Evolutionary conservation across 345 rosid species (phyloP).

Genomic region (Hypericum androsaemum): DNA sequence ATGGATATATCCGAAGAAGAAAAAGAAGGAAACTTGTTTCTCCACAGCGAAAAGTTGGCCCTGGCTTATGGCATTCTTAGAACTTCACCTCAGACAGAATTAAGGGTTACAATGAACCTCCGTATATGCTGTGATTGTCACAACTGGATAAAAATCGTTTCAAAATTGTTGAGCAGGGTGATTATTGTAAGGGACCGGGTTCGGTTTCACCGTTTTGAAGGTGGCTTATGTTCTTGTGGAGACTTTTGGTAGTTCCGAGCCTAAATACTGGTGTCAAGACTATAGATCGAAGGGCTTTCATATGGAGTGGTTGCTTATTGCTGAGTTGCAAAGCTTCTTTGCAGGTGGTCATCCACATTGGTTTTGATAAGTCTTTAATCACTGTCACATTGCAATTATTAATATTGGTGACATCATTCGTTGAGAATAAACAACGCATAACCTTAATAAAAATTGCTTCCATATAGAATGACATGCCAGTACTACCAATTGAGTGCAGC

Average conservation of each 20-base stretch:
- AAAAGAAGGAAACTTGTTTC: constrained; percentile 58
- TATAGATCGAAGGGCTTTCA: too few relatives aligned
- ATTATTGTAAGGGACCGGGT: constrained; percentile 63
- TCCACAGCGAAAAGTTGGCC: constrained; percentile 77
- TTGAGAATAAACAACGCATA: too few relatives aligned
- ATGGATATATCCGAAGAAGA: constrained; percentile 88
- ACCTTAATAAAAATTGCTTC: too few relatives aligned
- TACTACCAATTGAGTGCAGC: too few relatives aligned
- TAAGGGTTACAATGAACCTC: constrained; percentile 65
- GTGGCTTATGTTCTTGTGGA: constrained; percentile 63
- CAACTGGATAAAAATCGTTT: constrained; percentile 57
- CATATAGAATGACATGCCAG: too few relatives aligned
- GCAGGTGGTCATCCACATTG: too few relatives aligned
- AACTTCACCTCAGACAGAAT: constrained; percentile 53
- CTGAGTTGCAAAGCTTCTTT: too few relatives aligned
- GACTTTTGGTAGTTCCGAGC: constrained; percentile 49
- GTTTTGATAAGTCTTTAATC: too few relatives aligned
- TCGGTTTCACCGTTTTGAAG: constrained; percentile 76
- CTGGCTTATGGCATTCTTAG: constrained; percentile 70
- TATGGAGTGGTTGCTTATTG: too few relatives aligned
- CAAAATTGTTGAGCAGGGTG: constrained; percentile 47
- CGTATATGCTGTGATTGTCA: constrained; percentile 78
- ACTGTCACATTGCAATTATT: too few relatives aligned
- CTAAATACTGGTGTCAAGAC: background rate
- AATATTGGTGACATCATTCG: too few relatives aligned